These are phyloP conservation scores for Azolla pinnata DNA, from an alignment of 75 land plant species.

Conservation along the genomic window DNA sequence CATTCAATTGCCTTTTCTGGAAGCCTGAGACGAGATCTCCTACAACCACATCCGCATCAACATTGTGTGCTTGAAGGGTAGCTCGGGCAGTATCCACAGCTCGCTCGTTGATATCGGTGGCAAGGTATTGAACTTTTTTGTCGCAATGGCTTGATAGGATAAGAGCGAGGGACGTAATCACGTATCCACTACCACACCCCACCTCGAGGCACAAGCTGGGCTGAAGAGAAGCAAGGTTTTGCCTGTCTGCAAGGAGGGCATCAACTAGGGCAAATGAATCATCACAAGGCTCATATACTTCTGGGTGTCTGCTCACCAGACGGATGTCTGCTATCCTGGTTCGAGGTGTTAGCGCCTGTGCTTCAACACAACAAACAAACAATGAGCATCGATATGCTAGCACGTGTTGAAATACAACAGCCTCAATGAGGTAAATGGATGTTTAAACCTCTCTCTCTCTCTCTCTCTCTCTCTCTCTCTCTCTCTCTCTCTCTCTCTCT, in stretches of 20 bases:
- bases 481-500: neutral
- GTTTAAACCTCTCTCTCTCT: neutral
- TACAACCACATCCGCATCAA: slow-evolving; percentile 60
- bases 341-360: neutral
- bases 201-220: slow-evolving; percentile 78
- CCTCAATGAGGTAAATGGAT: neutral
- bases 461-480: neutral
- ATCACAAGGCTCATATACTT: slow-evolving; percentile 15
- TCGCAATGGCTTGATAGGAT: slow-evolving; percentile 40
- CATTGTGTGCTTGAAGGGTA: slow-evolving; percentile 63
- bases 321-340: slow-evolving; percentile 1
- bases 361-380: neutral
- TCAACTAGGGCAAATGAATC: slow-evolving; percentile 94
- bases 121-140: slow-evolving; percentile 47
- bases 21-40: slow-evolving; percentile 69
- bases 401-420: neutral
- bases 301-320: neutral
- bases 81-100: slow-evolving; percentile 48
- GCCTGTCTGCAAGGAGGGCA: slow-evolving; percentile 79
- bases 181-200: slow-evolving; percentile 97
- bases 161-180: slow-evolving; percentile 83
- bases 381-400: neutral
- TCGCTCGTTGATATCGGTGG: slow-evolving; percentile 76
- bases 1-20: slow-evolving; percentile 51
- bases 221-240: slow-evolving; percentile 40